Conservation (phyloP, 768 basidiomycete species). For the Thelephora aurantiotincta region DNA sequence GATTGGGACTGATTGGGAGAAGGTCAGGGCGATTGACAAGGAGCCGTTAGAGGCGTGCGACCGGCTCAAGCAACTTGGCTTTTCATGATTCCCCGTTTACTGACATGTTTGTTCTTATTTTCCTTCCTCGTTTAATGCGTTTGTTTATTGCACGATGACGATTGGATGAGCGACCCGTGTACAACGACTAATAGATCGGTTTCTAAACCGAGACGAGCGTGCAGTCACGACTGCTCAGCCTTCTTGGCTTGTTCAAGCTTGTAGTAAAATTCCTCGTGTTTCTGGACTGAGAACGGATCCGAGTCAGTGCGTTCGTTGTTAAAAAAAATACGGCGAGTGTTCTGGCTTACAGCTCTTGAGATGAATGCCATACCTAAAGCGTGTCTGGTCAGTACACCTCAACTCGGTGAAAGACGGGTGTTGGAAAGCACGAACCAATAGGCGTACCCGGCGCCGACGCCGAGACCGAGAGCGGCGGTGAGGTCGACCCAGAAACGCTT, state of each 20-base stretch:
- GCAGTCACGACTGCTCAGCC: slow-evolving; percentile 9
- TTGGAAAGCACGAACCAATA: slow-evolving; percentile 56
- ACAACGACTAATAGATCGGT: too few relatives aligned
- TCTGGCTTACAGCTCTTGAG: slow-evolving; percentile 52
- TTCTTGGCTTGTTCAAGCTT: slow-evolving; percentile 57
- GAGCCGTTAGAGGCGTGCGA: slow-evolving; percentile 71
- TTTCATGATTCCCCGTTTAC: slow-evolving; percentile 25
- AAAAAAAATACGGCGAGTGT: slow-evolving; percentile 1
- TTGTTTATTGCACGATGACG: background rate
- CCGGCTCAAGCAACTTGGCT: slow-evolving; percentile 49
- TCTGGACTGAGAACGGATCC: slow-evolving; percentile 39
- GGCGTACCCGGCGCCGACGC: slow-evolving; percentile 56
- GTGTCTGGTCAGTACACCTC: slow-evolving; percentile 12
- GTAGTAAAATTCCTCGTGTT: slow-evolving; percentile 76
- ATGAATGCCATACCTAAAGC: slow-evolving; percentile 67
- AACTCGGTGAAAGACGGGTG: slow-evolving; percentile 7
- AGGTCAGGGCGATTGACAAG: slow-evolving; percentile 56
- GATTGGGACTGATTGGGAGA: slow-evolving; percentile 85
- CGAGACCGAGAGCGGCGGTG: slow-evolving; percentile 61
- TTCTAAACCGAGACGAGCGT: background rate
- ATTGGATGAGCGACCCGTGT: too few relatives aligned
- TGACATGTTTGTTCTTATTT: background rate
- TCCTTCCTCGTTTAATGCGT: background rate
- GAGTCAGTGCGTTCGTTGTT: background rate
- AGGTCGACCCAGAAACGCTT: slow-evolving; percentile 86